These are phyloP conservation scores for Cucurbita moschata DNA, from an alignment of 306 rosid species.

Conservation along the genomic window DNA sequence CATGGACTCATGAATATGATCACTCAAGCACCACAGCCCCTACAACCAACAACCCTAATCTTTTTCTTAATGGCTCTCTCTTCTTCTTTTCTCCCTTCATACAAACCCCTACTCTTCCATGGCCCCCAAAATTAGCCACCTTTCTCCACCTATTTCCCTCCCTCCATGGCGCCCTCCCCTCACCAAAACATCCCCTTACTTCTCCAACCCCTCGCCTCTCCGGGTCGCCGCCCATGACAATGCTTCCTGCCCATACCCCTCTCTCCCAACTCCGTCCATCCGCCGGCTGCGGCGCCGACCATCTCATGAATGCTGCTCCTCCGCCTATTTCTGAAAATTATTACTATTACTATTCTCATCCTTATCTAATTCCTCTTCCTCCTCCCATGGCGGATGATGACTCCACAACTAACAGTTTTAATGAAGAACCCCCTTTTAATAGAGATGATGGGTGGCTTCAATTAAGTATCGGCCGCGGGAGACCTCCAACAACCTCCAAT, in stretches of 20 bases:
- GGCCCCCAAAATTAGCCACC: conserved; percentile 16
- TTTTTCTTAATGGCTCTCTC: conserved; percentile 39
- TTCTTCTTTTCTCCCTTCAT: neutral
- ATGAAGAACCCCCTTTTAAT: conserved; percentile 21
- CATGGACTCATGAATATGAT: conserved; percentile 6
- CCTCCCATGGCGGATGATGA: conserved; percentile 65
- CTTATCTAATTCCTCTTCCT: conserved; percentile 16
- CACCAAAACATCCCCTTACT: neutral
- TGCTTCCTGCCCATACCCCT: conserved; percentile 51
- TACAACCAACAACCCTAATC: conserved; percentile 10
- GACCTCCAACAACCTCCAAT: conserved; percentile 1
- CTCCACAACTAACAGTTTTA: conserved; percentile 30
- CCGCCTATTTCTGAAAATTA: neutral
- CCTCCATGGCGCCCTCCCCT: conserved; percentile 25
- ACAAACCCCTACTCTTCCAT: conserved; percentile 9
- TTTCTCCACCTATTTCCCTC: conserved; percentile 9
- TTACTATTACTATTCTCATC: conserved; percentile 25
- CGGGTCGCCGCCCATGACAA: conserved; percentile 40
- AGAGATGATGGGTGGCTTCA: conserved; percentile 52
- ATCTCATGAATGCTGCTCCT: conserved; percentile 12
- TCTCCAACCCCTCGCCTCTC: neutral
- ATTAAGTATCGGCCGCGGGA: conserved; percentile 47
- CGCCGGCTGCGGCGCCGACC: conserved; percentile 9
- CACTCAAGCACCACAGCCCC: conserved; percentile 5
- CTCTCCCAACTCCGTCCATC: conserved; percentile 3